Percentiles rank a stretch among this genome's conserved stretches.
phyloP scores from a whole-genome alignment of 106 monocot genomes.

The Acanthochlamys bracteata region DNA sequence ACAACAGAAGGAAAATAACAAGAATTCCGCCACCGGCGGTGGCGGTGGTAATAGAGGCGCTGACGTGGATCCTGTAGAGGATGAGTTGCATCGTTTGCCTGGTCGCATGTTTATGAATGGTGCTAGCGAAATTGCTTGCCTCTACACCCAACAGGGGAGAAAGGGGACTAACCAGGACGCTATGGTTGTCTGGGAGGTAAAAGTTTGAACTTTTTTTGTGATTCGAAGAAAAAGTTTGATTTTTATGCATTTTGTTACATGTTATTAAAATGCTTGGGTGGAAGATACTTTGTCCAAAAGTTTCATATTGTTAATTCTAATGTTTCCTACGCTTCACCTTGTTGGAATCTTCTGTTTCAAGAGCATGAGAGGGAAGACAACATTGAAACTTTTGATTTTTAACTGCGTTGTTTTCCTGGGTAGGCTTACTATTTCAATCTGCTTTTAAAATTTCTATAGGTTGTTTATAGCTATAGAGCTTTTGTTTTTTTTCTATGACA shows the following conservation, averaged over 20 bases:
- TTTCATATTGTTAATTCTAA: neutral
- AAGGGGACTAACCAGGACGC: conserved; percentile 64
- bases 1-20: neutral
- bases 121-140: conserved; percentile 20
- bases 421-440: neutral
- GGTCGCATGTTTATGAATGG: conserved; percentile 38
- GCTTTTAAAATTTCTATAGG: neutral
- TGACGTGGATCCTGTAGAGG: conserved; percentile 5
- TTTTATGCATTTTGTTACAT: neutral
- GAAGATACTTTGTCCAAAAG: too few relatives aligned
- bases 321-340: neutral
- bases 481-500: neutral
- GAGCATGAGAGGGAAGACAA: neutral
- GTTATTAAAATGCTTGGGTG: neutral
- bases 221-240: neutral
- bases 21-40: neutral
- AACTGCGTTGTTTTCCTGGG: neutral
- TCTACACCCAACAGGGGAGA: conserved; percentile 46
- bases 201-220: neutral
- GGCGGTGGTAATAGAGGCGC: neutral
- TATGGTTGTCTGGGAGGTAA: conserved; percentile 64
- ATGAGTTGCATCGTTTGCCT: conserved; percentile 23
- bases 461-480: neutral
- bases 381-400: neutral
- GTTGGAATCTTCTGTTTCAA: neutral